These are phyloP conservation scores for Suillus clintonianus DNA, from an alignment of 768 basidiomycete genomes.

Conservation along the genomic window DNA sequence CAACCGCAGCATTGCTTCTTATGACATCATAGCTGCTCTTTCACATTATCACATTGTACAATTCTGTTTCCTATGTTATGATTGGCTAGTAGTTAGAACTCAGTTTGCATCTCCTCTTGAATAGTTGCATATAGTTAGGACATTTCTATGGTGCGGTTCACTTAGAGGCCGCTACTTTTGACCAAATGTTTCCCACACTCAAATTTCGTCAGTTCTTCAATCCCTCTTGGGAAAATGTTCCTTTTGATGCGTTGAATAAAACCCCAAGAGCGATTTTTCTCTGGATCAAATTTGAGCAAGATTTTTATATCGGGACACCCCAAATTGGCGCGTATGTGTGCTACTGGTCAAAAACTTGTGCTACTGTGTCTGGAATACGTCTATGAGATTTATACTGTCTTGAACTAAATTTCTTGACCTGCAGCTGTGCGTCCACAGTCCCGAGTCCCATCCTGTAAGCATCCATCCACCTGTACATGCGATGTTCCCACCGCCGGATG, in stretches of 20 bases:
- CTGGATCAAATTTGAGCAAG: conserved; percentile 14
- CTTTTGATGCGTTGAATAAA: conserved; percentile 9
- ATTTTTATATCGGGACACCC: background rate
- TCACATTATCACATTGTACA: no score
- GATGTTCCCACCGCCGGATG: conserved; percentile 17
- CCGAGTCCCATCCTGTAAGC: conserved; percentile 15
- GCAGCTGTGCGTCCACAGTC: conserved; percentile 15
- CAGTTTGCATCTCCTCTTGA: no score
- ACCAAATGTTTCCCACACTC: background rate
- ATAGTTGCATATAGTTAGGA: no score
- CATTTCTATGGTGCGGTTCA: conserved; percentile 6
- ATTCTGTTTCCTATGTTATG: no score
- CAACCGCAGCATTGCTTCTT: no score
- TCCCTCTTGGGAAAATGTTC: conserved; percentile 17
- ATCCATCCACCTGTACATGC: conserved; percentile 18
- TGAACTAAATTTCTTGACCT: conserved; percentile 14
- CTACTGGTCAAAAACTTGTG: background rate
- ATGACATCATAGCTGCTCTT: no score
- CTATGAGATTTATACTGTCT: conserved; percentile 14
- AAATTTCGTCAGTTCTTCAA: conserved; percentile 6
- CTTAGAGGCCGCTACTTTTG: conserved; percentile 14
- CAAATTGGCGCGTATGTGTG: conserved; percentile 8
- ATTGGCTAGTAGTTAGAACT: no score
- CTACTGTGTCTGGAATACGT: conserved; percentile 3
- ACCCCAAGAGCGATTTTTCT: conserved; percentile 13